Percentiles rank a stretch among this genome's conserved stretches.
Conservation (phyloP, 2,329 filamentous ascomycete genomes). For the Fusarium begoniae region DNA sequence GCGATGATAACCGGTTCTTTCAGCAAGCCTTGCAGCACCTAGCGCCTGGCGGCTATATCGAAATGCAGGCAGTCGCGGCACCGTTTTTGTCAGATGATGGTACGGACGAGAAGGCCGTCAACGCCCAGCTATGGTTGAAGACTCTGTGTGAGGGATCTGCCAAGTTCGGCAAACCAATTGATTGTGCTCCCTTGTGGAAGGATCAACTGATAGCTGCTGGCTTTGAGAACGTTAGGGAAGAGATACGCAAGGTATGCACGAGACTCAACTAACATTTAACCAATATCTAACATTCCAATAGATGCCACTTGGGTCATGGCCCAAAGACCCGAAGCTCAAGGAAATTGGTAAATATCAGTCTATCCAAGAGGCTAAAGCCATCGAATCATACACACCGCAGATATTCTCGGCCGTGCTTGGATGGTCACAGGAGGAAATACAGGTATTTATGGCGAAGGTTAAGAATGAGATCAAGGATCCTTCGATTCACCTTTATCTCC, state of each 20-base stretch:
- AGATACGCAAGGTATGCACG: neutral
- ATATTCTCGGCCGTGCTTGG: neutral
- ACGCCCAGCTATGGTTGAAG: neutral
- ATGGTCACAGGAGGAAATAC: neutral
- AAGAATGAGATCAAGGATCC: neutral
- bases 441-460: neutral
- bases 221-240: neutral
- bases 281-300: neutral
- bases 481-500: neutral
- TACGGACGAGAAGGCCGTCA: neutral
- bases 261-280: rapidly evolving
- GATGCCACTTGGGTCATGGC: neutral
- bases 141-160: neutral
- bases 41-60: rapidly evolving
- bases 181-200: neutral
- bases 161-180: neutral
- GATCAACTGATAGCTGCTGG: neutral
- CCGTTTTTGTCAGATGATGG: neutral
- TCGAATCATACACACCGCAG: neutral
- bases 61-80: neutral
- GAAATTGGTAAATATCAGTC: neutral
- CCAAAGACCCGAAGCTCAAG: neutral
- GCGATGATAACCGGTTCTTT: neutral
- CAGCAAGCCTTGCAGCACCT: neutral
- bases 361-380: neutral